Base-by-base conservation (phyloP, 352 stramenopile genomes). In the Phytophthora palmivora region DNA sequence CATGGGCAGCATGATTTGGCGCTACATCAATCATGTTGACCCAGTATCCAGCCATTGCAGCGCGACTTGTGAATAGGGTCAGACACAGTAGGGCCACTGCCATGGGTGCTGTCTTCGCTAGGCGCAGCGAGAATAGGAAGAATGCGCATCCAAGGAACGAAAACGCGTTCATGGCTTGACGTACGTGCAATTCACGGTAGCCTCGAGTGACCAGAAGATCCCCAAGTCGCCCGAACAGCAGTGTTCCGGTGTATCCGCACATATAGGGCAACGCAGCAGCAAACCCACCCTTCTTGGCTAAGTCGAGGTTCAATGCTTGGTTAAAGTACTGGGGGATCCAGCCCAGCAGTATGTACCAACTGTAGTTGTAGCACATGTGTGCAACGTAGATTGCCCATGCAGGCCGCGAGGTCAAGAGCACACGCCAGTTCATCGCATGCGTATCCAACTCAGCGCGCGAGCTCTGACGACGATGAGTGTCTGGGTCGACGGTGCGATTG, bases 11-110 rank as follows among this genome's bases (percentile, higher is more conserved):
- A 63, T 95, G 81, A 41, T 84, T 77, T 12, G 86, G 83, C 0
- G 72, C 86, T 47, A 96, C 86, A 73, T 96, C 88, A 52, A 96
- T 93, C 88, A 96, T 96, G 64, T 96, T 96, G 56, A 96, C 84
- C 86, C 86, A 96, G 67, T 91, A 96, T 15, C 88, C 88, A 38
- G 82, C 83, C 60, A 91, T 87, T 9, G 86, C 76, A 9, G 82
- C 81, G 34, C 88, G 88, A 51, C 76, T 83, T 18, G 87, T 80
- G 62, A 95, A 94, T 12, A 96, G 72, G 37, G 86, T 91, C 28
- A 92, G 47, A 22, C 74, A 95, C 37, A 96, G 66, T 34, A 96
- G 72, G 2, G 68, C 70, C 11, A 95, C 75, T 12, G 88, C 88
- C 21, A 61, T 63, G 0, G 79, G 55, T 5, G 82, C 72, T 26